Evolutionary conservation across 768 basidiomycete genomes (phyloP).

Genomic region (Hebeloma cylindrosporum): DNA sequence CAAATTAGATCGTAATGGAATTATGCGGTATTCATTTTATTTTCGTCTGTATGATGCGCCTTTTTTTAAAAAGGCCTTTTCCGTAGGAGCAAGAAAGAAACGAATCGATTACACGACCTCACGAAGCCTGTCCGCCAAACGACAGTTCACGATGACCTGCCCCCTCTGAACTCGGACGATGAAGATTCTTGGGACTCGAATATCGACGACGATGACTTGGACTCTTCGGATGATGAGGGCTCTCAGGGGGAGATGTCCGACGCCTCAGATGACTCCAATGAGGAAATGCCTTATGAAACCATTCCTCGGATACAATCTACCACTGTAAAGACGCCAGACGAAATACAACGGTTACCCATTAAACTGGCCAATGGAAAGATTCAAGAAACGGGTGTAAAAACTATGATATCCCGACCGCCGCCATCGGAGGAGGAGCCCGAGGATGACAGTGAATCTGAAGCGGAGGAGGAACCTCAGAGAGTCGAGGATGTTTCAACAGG

Average conservation of each 20-base stretch:
- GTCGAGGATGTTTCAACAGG: conserved; percentile 80
- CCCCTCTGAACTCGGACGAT: conserved; percentile 65
- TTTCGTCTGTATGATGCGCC: background rate
- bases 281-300: conserved; percentile 75
- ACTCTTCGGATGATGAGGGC: conserved; percentile 25
- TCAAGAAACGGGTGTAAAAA: conserved; percentile 51
- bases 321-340: conserved; percentile 47
- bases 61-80: conserved; percentile 3
- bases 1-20: conserved; percentile 72
- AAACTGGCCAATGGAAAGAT: conserved; percentile 83
- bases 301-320: conserved; percentile 54
- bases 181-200: conserved; percentile 46
- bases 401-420: conserved; percentile 13
- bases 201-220: conserved; percentile 31
- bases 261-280: conserved; percentile 48
- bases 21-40: conserved; percentile 58
- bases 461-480: conserved; percentile 25
- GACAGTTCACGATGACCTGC: conserved; percentile 51
- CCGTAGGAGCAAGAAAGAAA: conserved; percentile 83
- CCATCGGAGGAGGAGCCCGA: conserved; percentile 30
- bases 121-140: conserved; percentile 53
- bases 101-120: conserved; percentile 64
- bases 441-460: conserved; percentile 34
- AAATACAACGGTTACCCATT: conserved; percentile 73
- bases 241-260: conserved; percentile 14